Percentiles rank a stretch among this genome's conserved stretches.
Conservation (phyloP, 2,329 filamentous ascomycete genomes). For the Trichoderma oligosporum region DNA sequence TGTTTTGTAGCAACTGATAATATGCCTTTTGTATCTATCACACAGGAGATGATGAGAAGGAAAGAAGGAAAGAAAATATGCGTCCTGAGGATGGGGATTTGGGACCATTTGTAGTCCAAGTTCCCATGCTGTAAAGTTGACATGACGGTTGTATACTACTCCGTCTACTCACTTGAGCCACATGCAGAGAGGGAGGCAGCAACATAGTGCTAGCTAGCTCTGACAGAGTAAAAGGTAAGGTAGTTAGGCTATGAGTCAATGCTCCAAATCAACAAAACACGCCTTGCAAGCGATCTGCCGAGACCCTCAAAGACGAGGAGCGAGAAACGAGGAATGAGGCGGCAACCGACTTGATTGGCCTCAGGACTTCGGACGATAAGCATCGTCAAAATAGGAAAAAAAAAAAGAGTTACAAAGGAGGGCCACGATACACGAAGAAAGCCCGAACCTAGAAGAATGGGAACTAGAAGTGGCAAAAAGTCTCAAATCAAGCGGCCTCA, state of each 20-base stretch:
- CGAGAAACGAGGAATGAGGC: background rate
- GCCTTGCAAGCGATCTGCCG: slow-evolving; percentile 5
- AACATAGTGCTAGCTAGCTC: slow-evolving; percentile 1
- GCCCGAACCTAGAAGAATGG: background rate
- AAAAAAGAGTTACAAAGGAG: background rate
- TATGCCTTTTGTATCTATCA: background rate
- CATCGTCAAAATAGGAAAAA: background rate
- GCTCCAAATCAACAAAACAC: background rate
- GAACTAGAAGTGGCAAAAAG: slow-evolving; percentile 3
- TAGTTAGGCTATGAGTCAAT: background rate
- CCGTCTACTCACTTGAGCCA: background rate
- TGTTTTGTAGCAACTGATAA: background rate
- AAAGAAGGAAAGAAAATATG: background rate
- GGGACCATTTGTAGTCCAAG: background rate
- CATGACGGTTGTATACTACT: background rate
- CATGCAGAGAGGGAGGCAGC: background rate
- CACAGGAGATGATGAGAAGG: background rate
- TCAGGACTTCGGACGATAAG: background rate
- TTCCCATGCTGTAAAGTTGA: background rate
- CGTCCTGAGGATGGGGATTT: background rate
- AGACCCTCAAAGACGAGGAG: background rate
- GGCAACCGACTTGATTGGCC: background rate
- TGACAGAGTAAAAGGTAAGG: slow-evolving; percentile 14
- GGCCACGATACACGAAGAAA: background rate
- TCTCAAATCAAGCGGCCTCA: slow-evolving; percentile 4